phyloP scores from a whole-genome alignment of 208 protist genomes.

The Perkinsela sp. region DNA sequence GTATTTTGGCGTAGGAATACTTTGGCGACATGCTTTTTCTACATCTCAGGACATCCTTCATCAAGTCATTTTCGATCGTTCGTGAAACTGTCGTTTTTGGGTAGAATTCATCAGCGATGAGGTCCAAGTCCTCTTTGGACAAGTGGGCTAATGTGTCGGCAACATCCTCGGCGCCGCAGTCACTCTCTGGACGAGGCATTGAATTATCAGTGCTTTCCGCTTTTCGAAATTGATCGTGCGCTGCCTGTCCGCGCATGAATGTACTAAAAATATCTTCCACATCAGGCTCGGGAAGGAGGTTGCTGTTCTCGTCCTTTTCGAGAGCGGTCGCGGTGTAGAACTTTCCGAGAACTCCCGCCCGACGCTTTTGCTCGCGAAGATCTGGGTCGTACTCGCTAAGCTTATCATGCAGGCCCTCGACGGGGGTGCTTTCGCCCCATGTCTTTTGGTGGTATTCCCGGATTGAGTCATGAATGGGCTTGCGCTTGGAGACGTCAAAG shows the following conservation, averaged over 20 bases:
- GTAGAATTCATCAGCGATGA: conserved; percentile 1
- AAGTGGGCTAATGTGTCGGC: not conserved
- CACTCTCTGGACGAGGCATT: not conserved
- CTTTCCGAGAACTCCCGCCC: not conserved
- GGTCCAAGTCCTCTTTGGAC: not conserved
- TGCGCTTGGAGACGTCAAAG: not conserved
- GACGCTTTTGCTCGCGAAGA: not conserved
- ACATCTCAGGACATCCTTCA: not conserved
- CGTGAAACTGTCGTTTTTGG: not conserved
- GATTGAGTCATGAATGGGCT: not conserved
- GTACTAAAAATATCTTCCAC: not conserved
- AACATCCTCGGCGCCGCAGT: not conserved
- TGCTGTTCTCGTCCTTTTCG: not conserved
- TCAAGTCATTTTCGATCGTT: no score
- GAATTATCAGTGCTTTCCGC: not conserved
- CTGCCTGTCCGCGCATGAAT: not conserved
- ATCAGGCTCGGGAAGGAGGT: not conserved
- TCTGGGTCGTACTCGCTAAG: not conserved
- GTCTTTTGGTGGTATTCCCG: not conserved
- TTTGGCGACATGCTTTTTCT: not conserved
- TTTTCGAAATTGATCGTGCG: not conserved
- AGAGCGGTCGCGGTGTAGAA: not conserved
- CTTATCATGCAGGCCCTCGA: not conserved
- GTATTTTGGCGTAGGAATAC: not conserved
- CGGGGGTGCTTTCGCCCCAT: not conserved